Evolutionary conservation across 2,329 filamentous ascomycete genomes (phyloP), one percentile per base, ranked within the genome.

Genomic region (Aureobasidium sp.): DNA sequence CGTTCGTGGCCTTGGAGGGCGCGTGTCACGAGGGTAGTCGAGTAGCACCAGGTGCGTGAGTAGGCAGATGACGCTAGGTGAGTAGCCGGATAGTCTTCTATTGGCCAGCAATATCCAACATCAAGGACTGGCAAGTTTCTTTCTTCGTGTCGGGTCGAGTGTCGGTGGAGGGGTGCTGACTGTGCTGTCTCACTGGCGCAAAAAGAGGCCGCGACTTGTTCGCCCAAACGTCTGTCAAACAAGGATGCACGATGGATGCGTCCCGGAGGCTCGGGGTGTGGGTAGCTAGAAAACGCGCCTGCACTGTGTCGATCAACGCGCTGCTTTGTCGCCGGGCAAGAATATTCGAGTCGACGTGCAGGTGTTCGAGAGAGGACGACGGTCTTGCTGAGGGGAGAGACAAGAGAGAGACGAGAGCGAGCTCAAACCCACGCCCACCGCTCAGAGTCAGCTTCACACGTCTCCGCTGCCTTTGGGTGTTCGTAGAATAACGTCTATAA

Each of bases 1-100:
- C 1, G 40, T 31, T 9, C 17, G 54, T 58, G 22, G 29, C 15
- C 42, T 49, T 39, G 44, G 17, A 33, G 6, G 22, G 44, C 24
- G 39, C 19, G 57, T 60, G 57, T 60, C 57, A 60, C 57, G 57
- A 60, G 56, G 57, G 57, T 40, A n/a, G 35, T 49, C 24, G 31
- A 60, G 57, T 60, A 60, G 15, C 57, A 60, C 57, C 57, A 60
- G 57, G 54, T 59, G 33, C 24, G 50, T 24, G n/a, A 31, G 19
- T 15, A 44, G 44, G 37, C 42, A 45, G 57, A 60, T 49, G 57
- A 60, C 57, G 57, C 57, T 42, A 60, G 47, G 24, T 50, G 24
- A 14, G 57, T 33, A 50, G 44, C 35, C 57, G 33, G 44, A 11
- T 14, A 2, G 12, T 37, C 14, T 19, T 47, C 31, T 57, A 57